Percentiles rank a stretch among this genome's conserved stretches.
Evolutionary conservation across 805 yeast species (phyloP).

Genomic region (Metschnikowia lachancei): DNA sequence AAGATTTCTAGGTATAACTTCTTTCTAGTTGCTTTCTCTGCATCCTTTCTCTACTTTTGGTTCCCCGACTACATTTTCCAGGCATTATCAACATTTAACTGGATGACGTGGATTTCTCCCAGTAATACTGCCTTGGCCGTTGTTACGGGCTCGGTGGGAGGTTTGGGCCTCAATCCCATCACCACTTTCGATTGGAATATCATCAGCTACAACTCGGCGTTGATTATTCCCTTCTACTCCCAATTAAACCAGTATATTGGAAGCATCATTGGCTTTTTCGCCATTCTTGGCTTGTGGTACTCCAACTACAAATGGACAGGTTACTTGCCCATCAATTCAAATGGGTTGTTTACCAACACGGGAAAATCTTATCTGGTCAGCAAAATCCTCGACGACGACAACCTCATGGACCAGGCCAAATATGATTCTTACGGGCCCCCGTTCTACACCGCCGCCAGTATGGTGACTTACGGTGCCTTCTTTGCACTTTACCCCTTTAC

Average conservation of each 20-base stretch:
- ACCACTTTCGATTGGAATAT: constrained; percentile 35
- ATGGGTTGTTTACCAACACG: constrained; percentile 25
- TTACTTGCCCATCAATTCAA: constrained; percentile 27
- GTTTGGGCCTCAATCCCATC: constrained; percentile 33
- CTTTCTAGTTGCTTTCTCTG: constrained; percentile 16
- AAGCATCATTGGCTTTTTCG: constrained; percentile 22
- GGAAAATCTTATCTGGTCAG: constrained; percentile 24
- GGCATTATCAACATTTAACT: constrained; percentile 28
- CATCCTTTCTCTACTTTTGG: constrained; percentile 31
- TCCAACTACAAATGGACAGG: constrained; percentile 31
- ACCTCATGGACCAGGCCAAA: constrained; percentile 18
- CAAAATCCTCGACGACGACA: constrained; percentile 14
- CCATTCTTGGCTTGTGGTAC: constrained; percentile 28
- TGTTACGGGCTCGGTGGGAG: constrained; percentile 26
- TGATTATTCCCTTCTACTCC: constrained; percentile 35
- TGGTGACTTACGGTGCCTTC: constrained; percentile 25
- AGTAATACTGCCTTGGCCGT: constrained; percentile 24
- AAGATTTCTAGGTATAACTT: constrained; percentile 26
- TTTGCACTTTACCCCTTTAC: constrained; percentile 28
- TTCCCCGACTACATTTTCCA: constrained; percentile 28
- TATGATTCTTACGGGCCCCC: constrained; percentile 24
- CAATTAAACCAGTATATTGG: constrained; percentile 27
- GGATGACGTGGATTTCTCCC: constrained; percentile 34
- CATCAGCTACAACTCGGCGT: constrained; percentile 23
- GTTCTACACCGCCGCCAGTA: constrained; percentile 23